Percentiles rank a stretch among this genome's conserved stretches.
Conservation (phyloP, 371 early-diverging fungal species). For the Apophysomyces elegans region DNA sequence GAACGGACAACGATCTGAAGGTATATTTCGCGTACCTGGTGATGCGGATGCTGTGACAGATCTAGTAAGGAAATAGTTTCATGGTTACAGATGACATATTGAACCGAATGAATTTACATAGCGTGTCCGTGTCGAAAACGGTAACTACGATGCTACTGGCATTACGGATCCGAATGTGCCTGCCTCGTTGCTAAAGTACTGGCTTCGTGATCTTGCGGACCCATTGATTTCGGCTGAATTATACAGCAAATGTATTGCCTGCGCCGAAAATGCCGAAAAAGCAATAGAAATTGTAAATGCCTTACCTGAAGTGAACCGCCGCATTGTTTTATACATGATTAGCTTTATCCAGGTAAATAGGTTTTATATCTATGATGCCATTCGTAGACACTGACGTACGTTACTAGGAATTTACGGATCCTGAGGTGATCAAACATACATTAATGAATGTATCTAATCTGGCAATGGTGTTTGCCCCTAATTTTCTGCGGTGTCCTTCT, state of each 20-base stretch:
- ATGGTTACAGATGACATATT: background rate
- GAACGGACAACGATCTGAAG: slow-evolving; percentile 85
- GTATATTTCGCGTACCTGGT: slow-evolving; percentile 97
- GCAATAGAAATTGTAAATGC: slow-evolving; percentile 66
- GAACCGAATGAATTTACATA: slow-evolving; percentile 2
- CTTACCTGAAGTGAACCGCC: slow-evolving; percentile 77
- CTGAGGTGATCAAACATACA: slow-evolving; percentile 69
- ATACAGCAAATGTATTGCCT: slow-evolving; percentile 73
- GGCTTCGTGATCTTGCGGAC: slow-evolving; percentile 92
- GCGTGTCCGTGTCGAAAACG: slow-evolving; percentile 85
- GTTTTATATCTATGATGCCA: no score
- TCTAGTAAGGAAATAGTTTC: slow-evolving; percentile 54
- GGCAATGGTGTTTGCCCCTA: slow-evolving; percentile 97
- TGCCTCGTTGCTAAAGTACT: slow-evolving; percentile 89
- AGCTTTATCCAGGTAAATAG: slow-evolving; percentile 73
- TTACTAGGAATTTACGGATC: slow-evolving; percentile 60
- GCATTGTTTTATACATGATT: slow-evolving; percentile 80
- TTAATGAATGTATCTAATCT: slow-evolving; percentile 90
- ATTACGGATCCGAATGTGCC: slow-evolving; percentile 92
- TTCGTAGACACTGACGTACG: background rate
- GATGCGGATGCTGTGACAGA: slow-evolving; percentile 88
- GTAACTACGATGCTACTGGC: slow-evolving; percentile 68
- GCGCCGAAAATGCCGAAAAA: slow-evolving; percentile 56
- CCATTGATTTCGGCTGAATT: slow-evolving; percentile 87
- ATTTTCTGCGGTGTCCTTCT: slow-evolving; percentile 87